Evolutionary conservation across 169 alveolate species (phyloP), one percentile per base, ranked within the genome.

Genomic region (Pseudocohnilembus persalinus): DNA sequence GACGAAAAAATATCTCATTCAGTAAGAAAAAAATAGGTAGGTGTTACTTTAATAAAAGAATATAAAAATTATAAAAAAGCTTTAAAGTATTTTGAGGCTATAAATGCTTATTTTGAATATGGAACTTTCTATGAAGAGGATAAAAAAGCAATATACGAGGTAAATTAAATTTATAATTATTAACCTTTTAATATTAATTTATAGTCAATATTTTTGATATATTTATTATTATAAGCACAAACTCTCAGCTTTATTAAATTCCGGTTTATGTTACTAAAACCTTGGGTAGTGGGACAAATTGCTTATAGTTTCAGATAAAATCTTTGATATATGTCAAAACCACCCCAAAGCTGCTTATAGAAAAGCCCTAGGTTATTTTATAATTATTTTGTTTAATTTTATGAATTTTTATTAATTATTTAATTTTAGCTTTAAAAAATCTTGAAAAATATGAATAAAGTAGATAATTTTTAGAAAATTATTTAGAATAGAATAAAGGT

Each of bases 101-200:
- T 86, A 1, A 86, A 86, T 81, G 90, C 90, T 20, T 86, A 73
- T 82, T 86, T 86, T 75, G 90, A 86, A 63, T 81, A 73, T 68
- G 90, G 90, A 15, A 86, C 77, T 0, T 86, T 80, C 68, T 27
- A 72, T 1, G 90, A 81, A 30, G 86, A 86, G 29, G 90, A 86
- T 74, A 81, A 74, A 68, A 31, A 31, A 20, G 76, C 80, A 31
- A 82, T 86, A 32, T 63, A 79, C n/a, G 63, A 64, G 25, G 84
- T 79, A 79, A 79, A 79, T 0, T 25, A 35, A 63, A 63, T n/a
- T 6, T 0, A 35, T 0, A 30, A 26, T n/a, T 24, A 29, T 26
- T 25, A 29, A n/a, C n/a, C n/a, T n/a, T n/a, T n/a, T n/a, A n/a
- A 0, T 34, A 15, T 27, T 49, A 49, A 78, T 35, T n/a, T n/a